These are phyloP conservation scores for Pleomassaria siparia DNA, from an alignment of 2,329 filamentous ascomycete genomes.

Conservation along the genomic window DNA sequence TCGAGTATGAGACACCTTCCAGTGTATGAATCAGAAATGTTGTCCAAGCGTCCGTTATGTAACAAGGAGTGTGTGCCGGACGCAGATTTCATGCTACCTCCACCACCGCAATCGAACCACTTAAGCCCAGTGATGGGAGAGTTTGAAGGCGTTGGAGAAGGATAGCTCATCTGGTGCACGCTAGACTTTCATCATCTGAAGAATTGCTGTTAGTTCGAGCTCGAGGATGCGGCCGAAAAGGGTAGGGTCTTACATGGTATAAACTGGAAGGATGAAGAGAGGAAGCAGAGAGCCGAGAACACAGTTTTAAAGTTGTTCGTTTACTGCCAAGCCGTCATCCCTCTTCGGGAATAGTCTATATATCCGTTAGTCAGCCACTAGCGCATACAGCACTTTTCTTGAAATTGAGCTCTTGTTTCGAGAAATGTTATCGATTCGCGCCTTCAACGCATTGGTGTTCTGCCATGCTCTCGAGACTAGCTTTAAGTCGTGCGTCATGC, in stretches of 20 bases:
- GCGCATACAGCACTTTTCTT: slow-evolving; percentile 9
- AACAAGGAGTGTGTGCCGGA: slow-evolving; percentile 99
- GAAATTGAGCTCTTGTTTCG: neutral
- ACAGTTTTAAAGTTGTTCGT: slow-evolving; percentile 43
- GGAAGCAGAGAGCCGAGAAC: slow-evolving; percentile 22
- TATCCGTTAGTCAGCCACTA: slow-evolving; percentile 50
- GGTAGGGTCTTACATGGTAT: slow-evolving; percentile 73
- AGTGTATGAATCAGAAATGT: slow-evolving; percentile 86
- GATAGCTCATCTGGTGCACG: slow-evolving; percentile 90
- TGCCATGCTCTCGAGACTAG: slow-evolving; percentile 26
- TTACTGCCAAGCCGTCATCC: too few species aligned
- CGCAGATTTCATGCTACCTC: slow-evolving; percentile 91
- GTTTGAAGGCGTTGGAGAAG: slow-evolving; percentile 67
- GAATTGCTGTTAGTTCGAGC: slow-evolving; percentile 29
- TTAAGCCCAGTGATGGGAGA: slow-evolving; percentile 90
- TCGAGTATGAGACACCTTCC: slow-evolving; percentile 33
- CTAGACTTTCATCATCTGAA: slow-evolving; percentile 99
- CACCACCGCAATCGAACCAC: slow-evolving; percentile 72
- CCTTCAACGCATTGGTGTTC: too few species aligned
- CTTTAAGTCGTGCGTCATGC: slow-evolving; percentile 16
- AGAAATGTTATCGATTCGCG: neutral
- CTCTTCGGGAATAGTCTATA: too few species aligned
- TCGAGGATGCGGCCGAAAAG: slow-evolving; percentile 1
- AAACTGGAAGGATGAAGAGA: slow-evolving; percentile 98
- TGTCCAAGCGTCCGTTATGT: slow-evolving; percentile 93